Base-by-base conservation (phyloP, 2,329 filamentous ascomycete genomes). In the Coleophoma crateriformis region DNA sequence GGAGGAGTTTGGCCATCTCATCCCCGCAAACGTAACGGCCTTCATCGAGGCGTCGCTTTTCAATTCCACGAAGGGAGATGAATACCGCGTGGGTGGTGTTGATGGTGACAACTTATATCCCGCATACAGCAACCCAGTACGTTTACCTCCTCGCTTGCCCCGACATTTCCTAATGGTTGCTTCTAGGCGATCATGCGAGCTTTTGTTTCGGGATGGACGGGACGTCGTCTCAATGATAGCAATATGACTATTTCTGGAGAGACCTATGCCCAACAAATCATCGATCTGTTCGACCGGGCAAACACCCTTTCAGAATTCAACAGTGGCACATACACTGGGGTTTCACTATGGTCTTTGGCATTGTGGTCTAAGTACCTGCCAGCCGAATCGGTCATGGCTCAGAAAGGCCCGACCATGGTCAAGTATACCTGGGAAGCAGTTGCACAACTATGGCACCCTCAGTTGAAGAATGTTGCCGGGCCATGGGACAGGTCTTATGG, bases 401-500 rank as follows among this genome's bases (percentile, higher is more conserved):
- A 72, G 46, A 71, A 77, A 47, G 79, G 73, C 0, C 67, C 71
- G 0, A 65, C 67, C 4, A 80, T 84, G 71, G 69, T 84, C 15
- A 53, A 63, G 4, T 61, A 72, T 13, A 81, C 75, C 0, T 84
- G 79, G 81, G 66, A 71, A 4, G 68, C 71, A 3, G 68, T 79
- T 2, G 69, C 71, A 0, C 56, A 73, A 42, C 69, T 85, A 1
- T 85, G 79, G 69, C 77, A 84, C 47, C 74, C 80, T 1, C 70
- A 73, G 2, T 63, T 85, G 65, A 76, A 72, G 54, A 85, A 84
- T 52, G 71, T 84, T 44, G 81, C 81, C 2, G 82, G 81, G 0
- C 82, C 82, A 0, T 85, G 81, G 81, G 82, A 85, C 61, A 74
- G 82, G 0, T 69, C 74, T 0, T 85, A 85, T 53, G 80, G 80